phyloP scores from a whole-genome alignment of 2,329 filamentous ascomycete species.

The Pseudogymnoascus sp. region DNA sequence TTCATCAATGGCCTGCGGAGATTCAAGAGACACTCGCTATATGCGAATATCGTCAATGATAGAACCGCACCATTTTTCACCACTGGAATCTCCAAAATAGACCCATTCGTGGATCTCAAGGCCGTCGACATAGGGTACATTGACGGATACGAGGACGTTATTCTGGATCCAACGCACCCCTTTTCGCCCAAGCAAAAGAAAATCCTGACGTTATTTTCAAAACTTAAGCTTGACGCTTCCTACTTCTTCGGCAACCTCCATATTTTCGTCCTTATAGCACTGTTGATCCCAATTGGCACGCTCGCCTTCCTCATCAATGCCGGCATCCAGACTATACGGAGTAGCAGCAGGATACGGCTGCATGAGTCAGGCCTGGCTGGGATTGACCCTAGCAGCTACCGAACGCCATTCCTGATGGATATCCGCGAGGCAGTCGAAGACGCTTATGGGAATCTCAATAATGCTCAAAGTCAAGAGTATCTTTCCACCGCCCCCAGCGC shows the following conservation, averaged over 20 bases:
- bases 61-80: constrained; percentile 77
- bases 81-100: constrained; percentile 64
- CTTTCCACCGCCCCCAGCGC: constrained; percentile 38
- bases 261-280: not conserved
- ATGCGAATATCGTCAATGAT: constrained; percentile 84
- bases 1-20: constrained; percentile 72
- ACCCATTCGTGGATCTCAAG: constrained; percentile 66
- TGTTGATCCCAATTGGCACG: constrained; percentile 57
- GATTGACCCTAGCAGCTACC: constrained; percentile 61
- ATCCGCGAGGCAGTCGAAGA: constrained; percentile 58
- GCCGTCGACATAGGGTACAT: constrained; percentile 66
- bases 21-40: constrained; percentile 72
- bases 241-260: constrained; percentile 42
- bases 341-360: constrained; percentile 63
- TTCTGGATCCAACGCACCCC: constrained; percentile 62
- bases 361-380: constrained; percentile 67
- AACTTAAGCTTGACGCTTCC: constrained; percentile 46
- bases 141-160: constrained; percentile 63
- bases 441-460: constrained; percentile 66
- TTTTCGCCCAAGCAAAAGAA: constrained; percentile 36
- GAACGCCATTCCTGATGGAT: constrained; percentile 67
- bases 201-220: constrained; percentile 18
- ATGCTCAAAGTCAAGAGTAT: constrained; percentile 62
- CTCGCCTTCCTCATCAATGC: constrained; percentile 68
- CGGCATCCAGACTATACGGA: constrained; percentile 67